Evolutionary conservation across 2,329 filamentous ascomycete species (phyloP), one percentile per base, ranked within the genome.

Genomic region (Pyrenochaeta sp.): DNA sequence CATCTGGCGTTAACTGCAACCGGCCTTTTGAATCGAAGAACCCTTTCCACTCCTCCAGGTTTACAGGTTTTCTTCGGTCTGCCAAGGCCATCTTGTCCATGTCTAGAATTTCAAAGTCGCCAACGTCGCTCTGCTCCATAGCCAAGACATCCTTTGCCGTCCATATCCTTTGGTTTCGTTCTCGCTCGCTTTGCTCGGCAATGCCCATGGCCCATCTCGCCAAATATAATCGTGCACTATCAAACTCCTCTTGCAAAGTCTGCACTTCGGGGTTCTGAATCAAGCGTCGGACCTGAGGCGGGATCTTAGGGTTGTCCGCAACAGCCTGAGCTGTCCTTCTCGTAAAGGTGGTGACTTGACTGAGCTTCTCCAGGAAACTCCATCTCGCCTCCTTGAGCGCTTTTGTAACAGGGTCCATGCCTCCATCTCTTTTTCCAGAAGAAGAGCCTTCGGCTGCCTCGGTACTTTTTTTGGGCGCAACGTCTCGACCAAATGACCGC

Each of bases 151-250:
- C 95, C 60, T 88, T 88, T 0, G 92, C 94, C 0, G 93, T 97
- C 90, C 92, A 99, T 69, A 97, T 93, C 41, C 93, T 83, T 74
- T 93, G 90, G 45, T 87, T 90, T 20, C 89, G 83, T 66, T 99
- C 95, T 33, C 87, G 84, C 70, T 99, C 95, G 67, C 93, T 94
- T 78, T 99, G 95, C 74, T 99, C 96, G 0, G 95, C 93, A 60
- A 99, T 97, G 7, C 92, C 92, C 95, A 99, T 98, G 2, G 95
- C 95, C 95, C 95, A 99, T 59, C 95, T 85, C 18, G 95, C 95
- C 33, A 99, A 83, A 71, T 99, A 99, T 54, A 99, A 83, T 60
- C 95, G 86, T 3, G 96, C 95, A 67, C 92, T 97, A 79, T 99
- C 96, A 66, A 97, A 99, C 72, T 99, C 96, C 55, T 98, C 93